Conservation (phyloP, 352 stramenopile species). For the Bremia lactucae region DNA sequence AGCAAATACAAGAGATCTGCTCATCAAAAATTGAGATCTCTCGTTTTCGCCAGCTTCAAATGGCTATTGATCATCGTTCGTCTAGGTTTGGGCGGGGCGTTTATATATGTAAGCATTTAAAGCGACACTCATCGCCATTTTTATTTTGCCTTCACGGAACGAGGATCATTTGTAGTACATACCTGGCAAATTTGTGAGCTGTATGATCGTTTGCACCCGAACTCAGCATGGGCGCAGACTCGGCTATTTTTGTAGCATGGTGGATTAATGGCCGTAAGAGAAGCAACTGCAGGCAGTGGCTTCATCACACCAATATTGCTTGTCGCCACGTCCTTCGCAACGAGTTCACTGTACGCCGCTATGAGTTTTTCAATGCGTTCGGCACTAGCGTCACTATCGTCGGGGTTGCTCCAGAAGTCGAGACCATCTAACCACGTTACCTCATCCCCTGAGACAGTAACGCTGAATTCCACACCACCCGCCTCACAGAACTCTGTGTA, state of each 20-base stretch:
- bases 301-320: slow-evolving; percentile 35
- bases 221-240: slow-evolving; percentile 28
- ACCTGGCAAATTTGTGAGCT: slow-evolving; percentile 54
- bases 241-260: slow-evolving; percentile 53
- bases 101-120: neutral
- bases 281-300: slow-evolving; percentile 26
- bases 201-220: slow-evolving; percentile 42
- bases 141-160: slow-evolving; percentile 23
- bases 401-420: slow-evolving; percentile 57
- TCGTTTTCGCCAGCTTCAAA: neutral
- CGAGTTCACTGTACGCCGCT: slow-evolving; percentile 27
- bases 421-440: slow-evolving; percentile 32
- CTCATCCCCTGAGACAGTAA: slow-evolving; percentile 12
- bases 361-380: slow-evolving; percentile 36
- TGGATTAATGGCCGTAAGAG: slow-evolving; percentile 33
- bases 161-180: slow-evolving; percentile 15
- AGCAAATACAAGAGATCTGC: neutral
- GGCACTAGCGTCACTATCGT: slow-evolving; percentile 30
- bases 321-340: slow-evolving; percentile 20
- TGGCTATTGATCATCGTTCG: neutral
- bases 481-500: slow-evolving; percentile 53
- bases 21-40: neutral
- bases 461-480: slow-evolving; percentile 43
- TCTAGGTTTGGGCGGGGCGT: neutral
- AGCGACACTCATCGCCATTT: neutral